phyloP scores from a whole-genome alignment of 129 eudicot species.

The Pseudognaphalium luteoalbum region DNA sequence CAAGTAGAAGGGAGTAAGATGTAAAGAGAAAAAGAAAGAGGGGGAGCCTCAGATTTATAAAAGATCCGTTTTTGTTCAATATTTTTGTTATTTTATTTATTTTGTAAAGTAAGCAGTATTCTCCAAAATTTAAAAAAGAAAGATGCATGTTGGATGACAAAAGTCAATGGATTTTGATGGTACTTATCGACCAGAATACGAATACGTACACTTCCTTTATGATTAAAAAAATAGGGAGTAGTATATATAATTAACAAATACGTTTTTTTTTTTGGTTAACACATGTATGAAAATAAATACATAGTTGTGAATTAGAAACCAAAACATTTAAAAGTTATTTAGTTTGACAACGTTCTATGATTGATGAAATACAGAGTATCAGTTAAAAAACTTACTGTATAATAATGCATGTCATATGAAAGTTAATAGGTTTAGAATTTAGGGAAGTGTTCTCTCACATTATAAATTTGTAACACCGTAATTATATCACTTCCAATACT shows the following conservation, averaged over 20 bases:
- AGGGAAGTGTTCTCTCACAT: no score
- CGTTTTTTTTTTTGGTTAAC: not conserved
- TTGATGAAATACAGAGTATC: no score
- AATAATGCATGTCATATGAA: no score
- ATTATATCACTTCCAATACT: no score
- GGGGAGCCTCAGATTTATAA: slow-evolving; percentile 11
- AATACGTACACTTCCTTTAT: not conserved
- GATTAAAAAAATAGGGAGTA: not conserved
- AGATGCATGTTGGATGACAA: slow-evolving; percentile 27
- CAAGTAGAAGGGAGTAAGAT: slow-evolving; percentile 28
- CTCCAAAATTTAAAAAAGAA: slow-evolving; percentile 8
- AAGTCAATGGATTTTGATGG: not conserved
- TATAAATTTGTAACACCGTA: no score
- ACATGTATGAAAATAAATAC: no score
- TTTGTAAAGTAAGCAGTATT: not conserved
- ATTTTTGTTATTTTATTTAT: not conserved
- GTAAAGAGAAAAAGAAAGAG: slow-evolving; percentile 19
- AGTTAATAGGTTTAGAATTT: no score
- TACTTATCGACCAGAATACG: not conserved
- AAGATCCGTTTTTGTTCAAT: slow-evolving; percentile 37
- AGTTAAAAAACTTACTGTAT: no score
- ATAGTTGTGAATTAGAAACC: no score
- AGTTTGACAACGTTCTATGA: no score
- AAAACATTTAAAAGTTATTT: no score
- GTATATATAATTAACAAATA: no score